Base-by-base conservation (phyloP, 1,284 basidiomycete genomes). In the Sanghuangporus weigelae region DNA sequence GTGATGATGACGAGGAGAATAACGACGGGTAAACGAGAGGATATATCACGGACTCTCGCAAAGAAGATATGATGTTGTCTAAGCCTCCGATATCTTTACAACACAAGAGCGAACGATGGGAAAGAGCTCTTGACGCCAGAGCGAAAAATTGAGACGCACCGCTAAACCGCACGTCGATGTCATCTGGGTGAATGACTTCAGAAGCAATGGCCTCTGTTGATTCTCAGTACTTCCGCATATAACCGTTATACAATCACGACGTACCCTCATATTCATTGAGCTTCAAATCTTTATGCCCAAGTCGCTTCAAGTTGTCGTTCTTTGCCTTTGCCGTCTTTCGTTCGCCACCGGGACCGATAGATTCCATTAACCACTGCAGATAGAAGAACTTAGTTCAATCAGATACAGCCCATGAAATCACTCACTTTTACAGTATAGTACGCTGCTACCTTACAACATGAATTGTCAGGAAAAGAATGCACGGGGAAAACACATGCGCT, bases 31-130 rank as follows among this genome's bases (percentile, higher is more conserved):
- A 97, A 66, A 93, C 89, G 50, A 99, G 84, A 1, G 96, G 97
- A 72, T 95, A 97, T 71, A 99, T 98, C 67, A 99, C 90, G 65
- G 95, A 95, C 79, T 99, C 96, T 62, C 94, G 88, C 60, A 99
- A 83, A 39, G 90, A 93, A 23, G 88, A 84, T 67, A 99, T 91
- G 71, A 98, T 98, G 42, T 88, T 80, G 59, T 99, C 97, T 31
- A 99, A 83, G 6, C 97, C 97, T n/a, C 96, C 97, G 64, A 99
- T 90, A 70, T 95, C 92, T 92, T 68, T 2, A 11, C 51, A 14
- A 12, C 14, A 58, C 35, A 39, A n/a, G 10, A 1, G 16, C 21
- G n/a, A n/a, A 16, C 7, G 44, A 46, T 16, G 1, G 26, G 21
- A 46, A n/a, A 14, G 7, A 46, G 44, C 44, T 46, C n/a, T 19